Conservation (phyloP, 139 green algal genomes). For the Mesotaenium endlicherianum region DNA sequence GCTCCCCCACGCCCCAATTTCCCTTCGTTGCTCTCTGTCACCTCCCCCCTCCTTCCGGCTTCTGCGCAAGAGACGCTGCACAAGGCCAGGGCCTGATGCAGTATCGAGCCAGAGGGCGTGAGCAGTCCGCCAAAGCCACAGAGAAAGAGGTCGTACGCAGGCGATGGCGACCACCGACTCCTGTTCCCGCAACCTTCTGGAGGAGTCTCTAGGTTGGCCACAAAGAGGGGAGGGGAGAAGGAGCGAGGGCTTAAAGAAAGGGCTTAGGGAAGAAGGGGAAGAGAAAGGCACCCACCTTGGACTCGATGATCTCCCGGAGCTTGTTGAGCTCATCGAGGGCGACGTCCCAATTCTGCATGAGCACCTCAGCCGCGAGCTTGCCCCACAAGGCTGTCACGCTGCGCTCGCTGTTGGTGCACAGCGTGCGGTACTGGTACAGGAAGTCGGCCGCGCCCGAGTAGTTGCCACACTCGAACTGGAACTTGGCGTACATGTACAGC, state of each 20-base stretch:
- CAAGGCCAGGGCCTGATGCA: too few relatives aligned
- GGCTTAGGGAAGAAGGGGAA: too few relatives aligned
- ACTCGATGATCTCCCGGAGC: slow-evolving; percentile 91
- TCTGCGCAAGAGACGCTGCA: too few relatives aligned
- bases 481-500: slow-evolving; percentile 97
- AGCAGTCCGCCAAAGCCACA: neutral
- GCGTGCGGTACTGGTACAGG: slow-evolving; percentile 86
- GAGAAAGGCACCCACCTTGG: slow-evolving; percentile 26
- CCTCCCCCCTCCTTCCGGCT: too few relatives aligned
- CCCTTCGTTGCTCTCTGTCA: too few relatives aligned
- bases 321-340: slow-evolving; percentile 89
- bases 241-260: too few relatives aligned
- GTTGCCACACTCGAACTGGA: slow-evolving; percentile 99
- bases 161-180: too few relatives aligned
- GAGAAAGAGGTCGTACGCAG: too few relatives aligned
- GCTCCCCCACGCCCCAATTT: too few relatives aligned
- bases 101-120: neutral
- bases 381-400: slow-evolving; percentile 89
- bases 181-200: too few relatives aligned
- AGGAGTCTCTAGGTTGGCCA: too few relatives aligned
- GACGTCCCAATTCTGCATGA: slow-evolving; percentile 82
- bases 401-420: slow-evolving; percentile 80
- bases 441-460: slow-evolving; percentile 86
- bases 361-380: slow-evolving; percentile 91
- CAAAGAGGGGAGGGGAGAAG: too few relatives aligned